These are phyloP conservation scores for Amphirosellinia nigrospora DNA, from an alignment of 495 filamentous ascomycete species.

Conservation along the genomic window DNA sequence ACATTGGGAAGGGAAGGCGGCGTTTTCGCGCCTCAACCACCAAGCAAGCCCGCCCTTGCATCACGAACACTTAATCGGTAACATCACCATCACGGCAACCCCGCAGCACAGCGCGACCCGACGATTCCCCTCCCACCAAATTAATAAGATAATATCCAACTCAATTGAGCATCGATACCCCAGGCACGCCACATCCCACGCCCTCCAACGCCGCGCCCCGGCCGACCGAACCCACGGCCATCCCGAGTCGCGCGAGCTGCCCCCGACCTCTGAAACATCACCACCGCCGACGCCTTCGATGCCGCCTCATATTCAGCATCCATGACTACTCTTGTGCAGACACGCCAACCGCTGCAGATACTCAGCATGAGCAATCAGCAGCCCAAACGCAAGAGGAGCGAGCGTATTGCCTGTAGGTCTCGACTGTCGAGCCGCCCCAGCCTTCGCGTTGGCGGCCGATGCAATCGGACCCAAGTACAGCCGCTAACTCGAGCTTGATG, in stretches of 20 bases:
- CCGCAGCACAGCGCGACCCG: conserved; percentile 1
- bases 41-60: conserved; percentile 28
- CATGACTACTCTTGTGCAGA: conserved; percentile 68
- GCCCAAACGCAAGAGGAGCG: conserved; percentile 60
- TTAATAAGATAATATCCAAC: conserved; percentile 6
- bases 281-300: conserved; percentile 29
- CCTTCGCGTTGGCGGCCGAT: conserved; percentile 15
- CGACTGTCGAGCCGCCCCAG: not conserved
- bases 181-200: conserved; percentile 9
- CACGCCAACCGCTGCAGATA: conserved; percentile 62
- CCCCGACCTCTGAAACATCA: conserved; percentile 10
- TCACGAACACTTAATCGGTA: conserved; percentile 20
- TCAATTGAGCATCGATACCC: conserved; percentile 23
- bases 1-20: conserved; percentile 37
- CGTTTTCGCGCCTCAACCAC: conserved; percentile 41
- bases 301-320: conserved; percentile 42
- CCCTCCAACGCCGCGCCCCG: conserved; percentile 24
- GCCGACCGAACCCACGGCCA: conserved; percentile 11
- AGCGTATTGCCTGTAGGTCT: conserved; percentile 61
- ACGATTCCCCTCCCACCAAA: not conserved
- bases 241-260: conserved; percentile 30
- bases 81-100: conserved; percentile 21
- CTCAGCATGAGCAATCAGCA: conserved; percentile 66
- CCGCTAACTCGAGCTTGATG: conserved; percentile 30
- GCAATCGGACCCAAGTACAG: not conserved